A percentile compares a stretch with the other conserved stretches of the same genome.
These are phyloP conservation scores for maize (Zea mays) DNA, from an alignment of 176 grass and related monocot species.

Conservation along the genomic window DNA sequence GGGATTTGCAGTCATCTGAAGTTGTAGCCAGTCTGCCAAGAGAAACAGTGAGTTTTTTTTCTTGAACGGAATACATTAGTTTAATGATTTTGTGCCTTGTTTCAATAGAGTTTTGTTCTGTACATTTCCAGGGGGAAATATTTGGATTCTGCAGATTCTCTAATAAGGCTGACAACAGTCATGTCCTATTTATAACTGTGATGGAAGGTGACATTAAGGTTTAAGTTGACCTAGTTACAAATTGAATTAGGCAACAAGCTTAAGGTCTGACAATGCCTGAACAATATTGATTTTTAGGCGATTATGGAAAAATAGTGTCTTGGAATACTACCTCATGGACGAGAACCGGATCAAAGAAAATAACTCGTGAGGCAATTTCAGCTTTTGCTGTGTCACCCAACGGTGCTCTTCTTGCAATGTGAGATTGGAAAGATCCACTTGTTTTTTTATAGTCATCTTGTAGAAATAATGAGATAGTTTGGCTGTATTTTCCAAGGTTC, in stretches of 20 bases:
- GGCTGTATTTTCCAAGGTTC: background rate
- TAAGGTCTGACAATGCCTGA: conserved; percentile 19
- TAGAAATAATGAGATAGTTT: conserved; percentile 16
- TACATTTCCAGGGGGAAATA: conserved; percentile 81
- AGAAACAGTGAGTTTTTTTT: conserved; percentile 62
- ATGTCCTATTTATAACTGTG: conserved; percentile 63
- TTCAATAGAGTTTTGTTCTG: conserved; percentile 33
- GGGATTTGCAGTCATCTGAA: conserved; percentile 69
- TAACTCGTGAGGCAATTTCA: conserved; percentile 83
- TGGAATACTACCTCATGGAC: conserved; percentile 84
- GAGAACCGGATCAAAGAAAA: conserved; percentile 71
- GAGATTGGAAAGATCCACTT: conserved; percentile 36
- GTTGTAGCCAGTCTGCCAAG: conserved; percentile 69
- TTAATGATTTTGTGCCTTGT: conserved; percentile 15
- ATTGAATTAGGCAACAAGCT: conserved; percentile 11
- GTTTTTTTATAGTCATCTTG: conserved; percentile 23
- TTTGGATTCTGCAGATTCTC: conserved; percentile 91
- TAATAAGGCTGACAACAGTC: conserved; percentile 38
- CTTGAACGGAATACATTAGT: background rate
- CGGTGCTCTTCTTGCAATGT: conserved; percentile 71
- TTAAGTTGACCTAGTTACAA: conserved; percentile 37
- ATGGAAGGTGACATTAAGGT: conserved; percentile 69
- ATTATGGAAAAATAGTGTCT: conserved; percentile 85
- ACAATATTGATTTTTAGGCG: conserved; percentile 52
- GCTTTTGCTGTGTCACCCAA: conserved; percentile 77